Conservation (phyloP, 305 asterid species). For the Fraxinus paxiana region DNA sequence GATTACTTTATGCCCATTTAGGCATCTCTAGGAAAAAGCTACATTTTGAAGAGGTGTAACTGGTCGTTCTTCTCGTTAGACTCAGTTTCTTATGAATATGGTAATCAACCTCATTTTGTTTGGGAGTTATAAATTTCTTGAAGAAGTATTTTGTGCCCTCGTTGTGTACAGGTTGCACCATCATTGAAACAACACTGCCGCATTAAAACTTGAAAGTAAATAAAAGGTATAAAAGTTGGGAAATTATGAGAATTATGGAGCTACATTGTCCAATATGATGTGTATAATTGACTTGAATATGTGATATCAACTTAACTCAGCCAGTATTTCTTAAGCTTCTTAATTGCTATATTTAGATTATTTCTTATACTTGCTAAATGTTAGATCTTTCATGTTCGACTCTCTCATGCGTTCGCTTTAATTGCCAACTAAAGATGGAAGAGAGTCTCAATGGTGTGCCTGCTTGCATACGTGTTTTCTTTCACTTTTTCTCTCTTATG, state of each 20-base stretch:
- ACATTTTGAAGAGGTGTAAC: neutral
- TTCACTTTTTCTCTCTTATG: neutral
- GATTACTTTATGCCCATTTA: neutral
- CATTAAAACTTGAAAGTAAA: neutral
- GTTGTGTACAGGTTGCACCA: neutral
- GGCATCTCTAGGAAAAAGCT: neutral
- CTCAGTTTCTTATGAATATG: neutral
- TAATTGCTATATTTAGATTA: neutral
- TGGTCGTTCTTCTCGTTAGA: neutral
- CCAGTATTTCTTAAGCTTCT: neutral
- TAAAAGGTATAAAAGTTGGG: neutral
- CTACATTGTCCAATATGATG: neutral
- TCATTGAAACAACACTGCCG: neutral
- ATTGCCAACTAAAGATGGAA: neutral
- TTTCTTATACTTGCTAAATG: neutral
- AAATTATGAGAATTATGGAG: neutral
- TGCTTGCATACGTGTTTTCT: conserved; percentile 1
- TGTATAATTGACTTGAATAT: neutral
- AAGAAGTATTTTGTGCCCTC: neutral
- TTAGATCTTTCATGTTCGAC: neutral
- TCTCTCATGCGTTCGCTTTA: neutral
- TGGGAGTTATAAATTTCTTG: neutral
- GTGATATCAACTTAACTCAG: neutral
- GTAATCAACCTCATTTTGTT: neutral
- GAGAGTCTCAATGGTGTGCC: neutral